Conservation (phyloP, 1,284 basidiomycete genomes). For the Cutaneotrichosporon dermatis region DNA sequence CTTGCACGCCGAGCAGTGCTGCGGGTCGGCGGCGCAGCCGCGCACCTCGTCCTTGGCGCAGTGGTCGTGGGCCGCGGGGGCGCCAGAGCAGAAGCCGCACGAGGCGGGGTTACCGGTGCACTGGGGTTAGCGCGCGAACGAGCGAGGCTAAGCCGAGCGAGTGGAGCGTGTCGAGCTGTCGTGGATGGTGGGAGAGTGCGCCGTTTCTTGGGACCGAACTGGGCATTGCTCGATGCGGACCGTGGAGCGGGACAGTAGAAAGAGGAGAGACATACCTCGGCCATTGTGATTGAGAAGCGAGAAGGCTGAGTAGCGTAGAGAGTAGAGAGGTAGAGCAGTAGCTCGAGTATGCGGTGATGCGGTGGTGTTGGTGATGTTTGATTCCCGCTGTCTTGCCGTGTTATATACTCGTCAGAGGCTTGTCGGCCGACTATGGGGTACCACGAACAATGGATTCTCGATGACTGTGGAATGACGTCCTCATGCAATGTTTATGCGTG, state of each 20-base stretch:
- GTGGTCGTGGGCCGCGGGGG: slow-evolving; percentile 19
- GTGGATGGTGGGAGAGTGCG: no score
- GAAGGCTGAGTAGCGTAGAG: no score
- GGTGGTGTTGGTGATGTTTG: no score
- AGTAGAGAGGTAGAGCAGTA: no score
- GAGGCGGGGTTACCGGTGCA: slow-evolving; percentile 44
- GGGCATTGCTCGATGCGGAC: no score
- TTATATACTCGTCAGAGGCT: neutral
- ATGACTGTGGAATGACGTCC: neutral
- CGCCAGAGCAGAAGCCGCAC: slow-evolving; percentile 45
- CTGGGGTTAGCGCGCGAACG: slow-evolving; percentile 1
- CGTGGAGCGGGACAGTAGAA: no score
- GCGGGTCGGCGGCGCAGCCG: slow-evolving; percentile 42
- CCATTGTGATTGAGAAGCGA: no score
- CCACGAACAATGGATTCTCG: neutral
- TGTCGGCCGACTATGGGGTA: no score
- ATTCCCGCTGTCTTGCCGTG: no score
- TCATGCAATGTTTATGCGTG: neutral
- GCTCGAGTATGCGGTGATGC: no score
- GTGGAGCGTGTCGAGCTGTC: neutral
- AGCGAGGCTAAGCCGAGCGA: neutral
- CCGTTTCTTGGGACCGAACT: no score
- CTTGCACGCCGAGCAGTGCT: slow-evolving; percentile 35
- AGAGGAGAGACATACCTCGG: no score
- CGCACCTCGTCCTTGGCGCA: slow-evolving; percentile 41